Conservation (phyloP, 768 basidiomycete genomes). For the Mycena chlorophos region DNA sequence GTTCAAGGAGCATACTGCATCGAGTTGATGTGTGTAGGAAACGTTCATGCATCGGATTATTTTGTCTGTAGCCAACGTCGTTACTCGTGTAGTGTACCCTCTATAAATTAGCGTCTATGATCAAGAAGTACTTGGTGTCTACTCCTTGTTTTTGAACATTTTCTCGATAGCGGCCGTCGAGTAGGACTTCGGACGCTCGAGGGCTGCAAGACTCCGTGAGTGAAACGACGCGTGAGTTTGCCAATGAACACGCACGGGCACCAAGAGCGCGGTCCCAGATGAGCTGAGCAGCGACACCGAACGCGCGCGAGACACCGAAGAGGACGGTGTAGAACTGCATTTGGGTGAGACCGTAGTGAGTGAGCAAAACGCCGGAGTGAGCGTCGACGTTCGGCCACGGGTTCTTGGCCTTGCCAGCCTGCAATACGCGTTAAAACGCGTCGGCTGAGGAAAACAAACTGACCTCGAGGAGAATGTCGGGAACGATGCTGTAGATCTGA, state of each 20-base stretch:
- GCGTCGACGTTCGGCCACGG: constrained; percentile 98
- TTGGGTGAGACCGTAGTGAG: constrained; percentile 82
- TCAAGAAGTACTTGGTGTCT: constrained; percentile 8
- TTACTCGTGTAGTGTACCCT: constrained; percentile 12
- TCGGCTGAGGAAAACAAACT: constrained; percentile 21
- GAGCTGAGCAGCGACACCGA: constrained; percentile 84
- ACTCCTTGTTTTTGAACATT: constrained; percentile 65
- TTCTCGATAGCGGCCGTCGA: constrained; percentile 78
- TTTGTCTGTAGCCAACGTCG: not conserved
- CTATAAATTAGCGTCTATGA: constrained; percentile 21
- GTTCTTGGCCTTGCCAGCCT: constrained; percentile 92
- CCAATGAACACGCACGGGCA: constrained; percentile 63
- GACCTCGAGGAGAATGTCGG: constrained; percentile 85
- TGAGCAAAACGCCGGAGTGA: constrained; percentile 88
- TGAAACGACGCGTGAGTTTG: not conserved
- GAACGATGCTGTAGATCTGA: constrained; percentile 85
- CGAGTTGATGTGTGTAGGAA: too few relatives aligned
- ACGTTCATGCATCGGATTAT: constrained; percentile 10
- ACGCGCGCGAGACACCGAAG: constrained; percentile 94
- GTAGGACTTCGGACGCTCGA: constrained; percentile 91
- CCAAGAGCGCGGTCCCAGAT: constrained; percentile 94
- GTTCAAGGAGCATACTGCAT: constrained; percentile 27
- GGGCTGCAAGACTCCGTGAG: constrained; percentile 43
- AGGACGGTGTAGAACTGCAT: constrained; percentile 98
- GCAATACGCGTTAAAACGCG: constrained; percentile 8